Evolutionary conservation across 257 asterid genomes (phyloP).

Genomic region (Fraxinus americana): DNA sequence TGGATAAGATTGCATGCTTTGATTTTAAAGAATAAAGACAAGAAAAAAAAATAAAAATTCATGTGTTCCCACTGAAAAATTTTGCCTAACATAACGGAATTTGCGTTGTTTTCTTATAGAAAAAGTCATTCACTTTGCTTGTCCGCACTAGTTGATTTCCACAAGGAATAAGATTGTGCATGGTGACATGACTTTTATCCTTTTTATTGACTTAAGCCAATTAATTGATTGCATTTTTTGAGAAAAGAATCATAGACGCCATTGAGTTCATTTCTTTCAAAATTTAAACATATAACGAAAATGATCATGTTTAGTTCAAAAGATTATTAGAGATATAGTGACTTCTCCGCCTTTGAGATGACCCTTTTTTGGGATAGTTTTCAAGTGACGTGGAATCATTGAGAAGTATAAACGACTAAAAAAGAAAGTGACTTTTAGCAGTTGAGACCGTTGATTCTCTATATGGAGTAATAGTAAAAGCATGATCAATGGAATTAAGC

Average conservation of each 20-base stretch:
- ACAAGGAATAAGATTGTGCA: not conserved
- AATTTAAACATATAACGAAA: too few species aligned
- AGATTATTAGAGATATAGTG: too few species aligned
- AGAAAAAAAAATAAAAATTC: not conserved
- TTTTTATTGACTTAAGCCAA: not conserved
- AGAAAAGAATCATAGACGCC: not conserved
- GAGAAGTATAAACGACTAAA: too few species aligned
- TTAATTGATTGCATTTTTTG: not conserved
- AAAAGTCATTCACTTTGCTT: not conserved
- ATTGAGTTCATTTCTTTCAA: too few species aligned
- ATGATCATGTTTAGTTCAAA: too few species aligned
- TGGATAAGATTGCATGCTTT: not conserved
- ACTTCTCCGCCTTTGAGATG: too few species aligned
- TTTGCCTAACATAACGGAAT: not conserved
- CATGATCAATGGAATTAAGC: too few species aligned
- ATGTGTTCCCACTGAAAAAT: not conserved
- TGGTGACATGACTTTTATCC: not conserved
- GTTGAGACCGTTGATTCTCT: too few species aligned
- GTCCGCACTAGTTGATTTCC: not conserved
- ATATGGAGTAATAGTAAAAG: too few species aligned
- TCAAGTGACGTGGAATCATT: too few species aligned
- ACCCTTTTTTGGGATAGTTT: too few species aligned
- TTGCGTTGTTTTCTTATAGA: not conserved
- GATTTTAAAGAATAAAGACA: not conserved
- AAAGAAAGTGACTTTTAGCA: too few species aligned